These are phyloP conservation scores for Leavenworthia alabamica DNA, from an alignment of 345 rosid genomes.

Conservation along the genomic window DNA sequence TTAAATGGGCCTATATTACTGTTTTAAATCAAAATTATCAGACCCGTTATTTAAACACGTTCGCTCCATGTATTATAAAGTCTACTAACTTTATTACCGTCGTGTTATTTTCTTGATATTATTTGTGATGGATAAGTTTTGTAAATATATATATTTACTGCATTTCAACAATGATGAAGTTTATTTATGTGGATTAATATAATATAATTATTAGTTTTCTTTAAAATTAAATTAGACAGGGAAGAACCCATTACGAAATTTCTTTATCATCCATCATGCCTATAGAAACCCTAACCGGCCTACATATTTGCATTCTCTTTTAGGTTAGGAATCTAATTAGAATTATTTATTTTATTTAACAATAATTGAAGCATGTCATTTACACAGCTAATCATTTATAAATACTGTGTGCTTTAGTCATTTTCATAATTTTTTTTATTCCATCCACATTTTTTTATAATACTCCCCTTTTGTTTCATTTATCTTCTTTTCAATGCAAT, in stretches of 20 bases:
- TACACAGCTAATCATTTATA: constrained; percentile 22
- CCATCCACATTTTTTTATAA: constrained; percentile 15
- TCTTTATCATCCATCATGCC: constrained; percentile 39
- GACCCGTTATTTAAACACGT: not conserved
- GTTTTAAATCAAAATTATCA: not conserved
- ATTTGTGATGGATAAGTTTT: no score
- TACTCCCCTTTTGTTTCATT: constrained; percentile 12
- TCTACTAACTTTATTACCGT: not conserved
- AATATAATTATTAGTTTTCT: not conserved
- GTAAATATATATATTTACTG: not conserved
- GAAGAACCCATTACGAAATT: constrained; percentile 11
- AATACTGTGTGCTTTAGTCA: constrained; percentile 26
- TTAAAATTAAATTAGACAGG: not conserved
- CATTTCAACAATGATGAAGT: not conserved
- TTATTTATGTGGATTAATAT: not conserved
- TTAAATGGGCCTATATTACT: not conserved
- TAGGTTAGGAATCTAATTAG: constrained; percentile 35
- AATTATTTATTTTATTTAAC: constrained; percentile 16
- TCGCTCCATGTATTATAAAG: not conserved
- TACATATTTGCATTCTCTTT: constrained; percentile 29
- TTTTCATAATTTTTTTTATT: not conserved
- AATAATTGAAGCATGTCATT: constrained; percentile 39
- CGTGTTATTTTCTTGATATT: not conserved
- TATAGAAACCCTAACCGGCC: constrained; percentile 44
- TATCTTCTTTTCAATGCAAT: constrained; percentile 8